Percentiles rank a stretch among this genome's conserved stretches.
These are phyloP conservation scores for Vigna angularis DNA, from an alignment of 306 rosid genomes.

Conservation along the genomic window DNA sequence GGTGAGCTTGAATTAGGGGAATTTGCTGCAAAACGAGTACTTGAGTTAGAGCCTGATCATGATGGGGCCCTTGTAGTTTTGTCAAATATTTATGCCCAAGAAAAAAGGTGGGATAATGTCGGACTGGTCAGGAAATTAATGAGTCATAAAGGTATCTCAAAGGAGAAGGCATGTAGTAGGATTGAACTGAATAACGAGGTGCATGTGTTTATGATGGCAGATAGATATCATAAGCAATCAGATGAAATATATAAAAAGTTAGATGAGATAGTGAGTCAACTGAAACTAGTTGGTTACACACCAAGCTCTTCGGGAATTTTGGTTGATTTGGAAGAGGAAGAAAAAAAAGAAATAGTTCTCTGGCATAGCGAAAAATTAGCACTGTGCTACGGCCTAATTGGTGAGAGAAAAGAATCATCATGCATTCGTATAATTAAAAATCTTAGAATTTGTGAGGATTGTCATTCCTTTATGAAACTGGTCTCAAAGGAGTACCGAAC, in stretches of 20 bases:
- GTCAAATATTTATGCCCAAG: slow-evolving; percentile 83
- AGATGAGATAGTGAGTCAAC: slow-evolving; percentile 65
- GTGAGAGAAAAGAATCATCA: slow-evolving; percentile 50
- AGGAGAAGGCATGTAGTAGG: slow-evolving; percentile 81
- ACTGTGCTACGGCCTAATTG: slow-evolving; percentile 70
- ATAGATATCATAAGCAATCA: slow-evolving; percentile 71
- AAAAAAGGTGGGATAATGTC: slow-evolving; percentile 82
- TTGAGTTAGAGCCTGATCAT: slow-evolving; percentile 73
- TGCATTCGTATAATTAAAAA: slow-evolving; percentile 74
- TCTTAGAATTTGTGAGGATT: slow-evolving; percentile 85
- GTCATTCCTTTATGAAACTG: slow-evolving; percentile 83
- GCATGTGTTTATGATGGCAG: slow-evolving; percentile 80
- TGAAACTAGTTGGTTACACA: slow-evolving; percentile 70
- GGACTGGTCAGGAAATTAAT: slow-evolving; percentile 67
- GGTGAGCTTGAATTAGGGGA: slow-evolving; percentile 80
- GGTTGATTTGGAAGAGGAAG: slow-evolving; percentile 81
- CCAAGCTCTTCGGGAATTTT: slow-evolving; percentile 61
- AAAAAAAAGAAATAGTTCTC: slow-evolving; percentile 70
- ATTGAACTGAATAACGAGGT: slow-evolving; percentile 70
- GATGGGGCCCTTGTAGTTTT: slow-evolving; percentile 83
- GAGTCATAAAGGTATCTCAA: slow-evolving; percentile 66
- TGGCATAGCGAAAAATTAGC: slow-evolving; percentile 94
- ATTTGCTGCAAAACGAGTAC: slow-evolving; percentile 77
- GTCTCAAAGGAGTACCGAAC: slow-evolving; percentile 69
- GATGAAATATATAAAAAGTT: slow-evolving; percentile 73